Conservation (phyloP, 225 moss, liverwort and hornwort genomes). For the Sphagnum tenellum region DNA sequence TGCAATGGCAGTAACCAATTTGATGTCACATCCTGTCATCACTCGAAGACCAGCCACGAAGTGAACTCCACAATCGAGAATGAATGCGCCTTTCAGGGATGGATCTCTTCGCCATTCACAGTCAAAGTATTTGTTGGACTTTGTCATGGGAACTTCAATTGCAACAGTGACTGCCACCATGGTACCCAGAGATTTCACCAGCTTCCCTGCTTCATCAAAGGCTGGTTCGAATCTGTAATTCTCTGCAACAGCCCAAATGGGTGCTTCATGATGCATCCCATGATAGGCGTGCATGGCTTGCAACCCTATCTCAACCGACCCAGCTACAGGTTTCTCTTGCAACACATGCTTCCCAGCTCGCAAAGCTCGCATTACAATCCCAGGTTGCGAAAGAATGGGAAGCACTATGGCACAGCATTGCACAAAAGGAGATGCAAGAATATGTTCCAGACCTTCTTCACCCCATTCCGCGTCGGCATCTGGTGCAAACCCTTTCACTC, state of each 20-base stretch:
- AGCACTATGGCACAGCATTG: conserved; percentile 80
- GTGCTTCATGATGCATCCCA: conserved; percentile 11
- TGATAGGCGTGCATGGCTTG: conserved; percentile 21
- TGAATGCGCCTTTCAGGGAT: conserved; percentile 69
- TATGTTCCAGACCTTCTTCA: conserved; percentile 53
- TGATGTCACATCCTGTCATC: conserved; percentile 63
- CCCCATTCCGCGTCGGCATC: conserved; percentile 77
- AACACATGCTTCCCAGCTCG: conserved; percentile 83
- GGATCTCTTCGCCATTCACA: conserved; percentile 86
- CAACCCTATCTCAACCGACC: conserved; percentile 25
- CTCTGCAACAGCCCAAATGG: conserved; percentile 86
- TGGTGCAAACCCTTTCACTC: conserved; percentile 55
- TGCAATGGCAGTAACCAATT: conserved; percentile 54
- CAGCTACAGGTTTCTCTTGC: conserved; percentile 93
- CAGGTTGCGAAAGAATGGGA: conserved; percentile 71
- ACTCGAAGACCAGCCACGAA: conserved; percentile 79
- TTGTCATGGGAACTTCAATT: conserved; percentile 78
- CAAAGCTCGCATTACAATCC: conserved; percentile 55
- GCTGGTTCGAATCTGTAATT: conserved; percentile 89
- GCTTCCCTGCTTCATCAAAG: conserved; percentile 57
- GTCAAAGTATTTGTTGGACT: conserved; percentile 69
- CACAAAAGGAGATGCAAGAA: conserved; percentile 53
- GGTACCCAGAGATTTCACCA: conserved; percentile 58
- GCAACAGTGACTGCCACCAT: conserved; percentile 70
- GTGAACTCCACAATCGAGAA: conserved; percentile 87